Evolutionary conservation across 73 alveolate species (phyloP).

Genomic region (Paramecium pentaurelia): DNA sequence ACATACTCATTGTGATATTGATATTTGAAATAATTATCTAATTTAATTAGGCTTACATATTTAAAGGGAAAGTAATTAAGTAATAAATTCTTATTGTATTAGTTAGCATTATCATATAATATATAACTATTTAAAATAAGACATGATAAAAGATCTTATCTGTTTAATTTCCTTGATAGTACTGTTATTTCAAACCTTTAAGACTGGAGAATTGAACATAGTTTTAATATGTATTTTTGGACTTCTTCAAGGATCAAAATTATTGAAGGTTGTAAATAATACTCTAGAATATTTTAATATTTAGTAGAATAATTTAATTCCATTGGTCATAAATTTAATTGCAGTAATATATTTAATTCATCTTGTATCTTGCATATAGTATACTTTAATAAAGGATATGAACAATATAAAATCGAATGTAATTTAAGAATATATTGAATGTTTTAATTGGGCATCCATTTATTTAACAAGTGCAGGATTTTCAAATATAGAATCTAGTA

Average conservation of each 20-base stretch:
- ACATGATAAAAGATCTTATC: not conserved
- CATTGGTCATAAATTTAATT: not conserved
- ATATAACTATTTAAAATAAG: not conserved
- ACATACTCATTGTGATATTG: not conserved
- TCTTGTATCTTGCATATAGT: not conserved
- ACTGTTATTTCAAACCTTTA: not conserved
- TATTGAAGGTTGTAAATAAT: not conserved
- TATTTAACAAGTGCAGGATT: conserved; percentile 16
- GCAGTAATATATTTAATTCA: not conserved
- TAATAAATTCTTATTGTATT: not conserved
- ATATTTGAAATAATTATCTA: not conserved
- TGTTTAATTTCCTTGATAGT: not conserved
- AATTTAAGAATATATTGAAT: not conserved
- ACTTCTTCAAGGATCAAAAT: not conserved
- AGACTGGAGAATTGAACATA: not conserved
- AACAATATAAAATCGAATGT: not conserved
- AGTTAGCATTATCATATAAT: not conserved
- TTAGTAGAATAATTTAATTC: not conserved
- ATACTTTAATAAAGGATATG: not conserved
- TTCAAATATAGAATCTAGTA: not conserved
- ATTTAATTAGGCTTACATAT: not conserved
- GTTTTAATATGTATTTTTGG: not conserved
- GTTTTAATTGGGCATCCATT: conserved; percentile 5
- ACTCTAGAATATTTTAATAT: not conserved
- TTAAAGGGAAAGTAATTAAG: not conserved